Evolutionary conservation across 371 early-diverging fungal genomes (phyloP), one percentile per base, ranked within the genome.

Genomic region (Mortierella sp.): DNA sequence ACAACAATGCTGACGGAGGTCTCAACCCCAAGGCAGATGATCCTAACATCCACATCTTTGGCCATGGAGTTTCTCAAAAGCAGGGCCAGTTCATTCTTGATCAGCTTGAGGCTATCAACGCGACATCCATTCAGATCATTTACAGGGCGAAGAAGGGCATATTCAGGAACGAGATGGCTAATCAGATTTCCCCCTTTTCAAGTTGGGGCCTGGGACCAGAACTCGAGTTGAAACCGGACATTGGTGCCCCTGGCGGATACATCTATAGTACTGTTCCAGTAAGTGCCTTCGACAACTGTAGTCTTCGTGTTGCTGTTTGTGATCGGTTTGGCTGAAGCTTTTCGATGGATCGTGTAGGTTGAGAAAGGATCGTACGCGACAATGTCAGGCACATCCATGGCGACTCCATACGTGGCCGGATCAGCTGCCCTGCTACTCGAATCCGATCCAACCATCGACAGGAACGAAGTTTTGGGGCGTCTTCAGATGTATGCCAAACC

Each of bases 141-240:
- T 73, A 67, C 53, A 67, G 47, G 9, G 14, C 39, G 1, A 44
- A 67, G 24, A 67, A 67, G 34, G 67, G 59, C 2, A 88, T 60
- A 5, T 72, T 81, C 46, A 67, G 43, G 19, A 80, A 78, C 53
- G 81, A 78, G 13, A 52, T 72, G 22, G 86, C 79, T 2, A 83
- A 87, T 31, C 72, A 73, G 52, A 73, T 87, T 8, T 88, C 88
- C 9, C 29, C 25, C 37, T 87, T 81, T 58, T 81, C 82, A 19
- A 86, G 92, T 17, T 91, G 87, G 88, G 93, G 93, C 24, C 82
- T 90, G 0, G 88, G 85, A 5, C 86, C 88, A 14, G 86, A 89
- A 62, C 76, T 93, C 19, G 87, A 91, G 22, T 44, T 91, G 54
- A 90, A 91, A 57, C 92, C 92, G 7, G 90, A 90, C 45, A 62